Percentiles rank a stretch among this genome's conserved stretches.
phyloP scores from a whole-genome alignment of 768 basidiomycete genomes.

The Phanerodontia chrysosporium region DNA sequence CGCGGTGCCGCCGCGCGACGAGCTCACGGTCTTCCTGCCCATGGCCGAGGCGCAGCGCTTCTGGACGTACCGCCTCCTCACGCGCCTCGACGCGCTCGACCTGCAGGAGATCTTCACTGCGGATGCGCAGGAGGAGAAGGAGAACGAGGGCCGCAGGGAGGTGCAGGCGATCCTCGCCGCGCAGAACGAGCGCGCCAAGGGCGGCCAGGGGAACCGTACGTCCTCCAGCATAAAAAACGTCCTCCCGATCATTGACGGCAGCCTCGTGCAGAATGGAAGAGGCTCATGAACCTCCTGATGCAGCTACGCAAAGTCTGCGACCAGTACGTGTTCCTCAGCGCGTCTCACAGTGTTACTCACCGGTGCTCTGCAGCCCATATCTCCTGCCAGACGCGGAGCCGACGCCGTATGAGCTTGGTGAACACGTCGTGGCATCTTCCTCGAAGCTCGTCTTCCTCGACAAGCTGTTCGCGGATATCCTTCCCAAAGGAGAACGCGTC shows the following conservation, averaged over 20 bases:
- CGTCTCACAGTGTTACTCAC: conserved; percentile 7
- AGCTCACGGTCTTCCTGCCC: conserved; percentile 53
- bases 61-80: conserved; percentile 56
- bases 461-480: conserved; percentile 50
- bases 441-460: conserved; percentile 55
- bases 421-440: conserved; percentile 52
- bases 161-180: conserved; percentile 35
- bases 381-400: conserved; percentile 46
- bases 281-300: conserved; percentile 65
- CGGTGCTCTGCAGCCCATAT: conserved; percentile 40
- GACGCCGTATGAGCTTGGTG: conserved; percentile 44
- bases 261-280: conserved; percentile 42
- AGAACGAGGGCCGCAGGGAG: conserved; percentile 35
- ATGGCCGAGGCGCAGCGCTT: conserved; percentile 57
- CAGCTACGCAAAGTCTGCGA: conserved; percentile 70
- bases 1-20: conserved; percentile 52
- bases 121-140: conserved; percentile 19
- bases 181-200: conserved; percentile 31
- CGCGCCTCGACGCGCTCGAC: conserved; percentile 45
- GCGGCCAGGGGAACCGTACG: conserved; percentile 29
- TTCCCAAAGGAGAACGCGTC: conserved; percentile 58
- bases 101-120: conserved; percentile 43
- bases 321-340: conserved; percentile 39
- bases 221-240: neutral
- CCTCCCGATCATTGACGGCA: neutral